phyloP scores from a whole-genome alignment of 1,284 basidiomycete species.

The Ustilago trichophora region DNA sequence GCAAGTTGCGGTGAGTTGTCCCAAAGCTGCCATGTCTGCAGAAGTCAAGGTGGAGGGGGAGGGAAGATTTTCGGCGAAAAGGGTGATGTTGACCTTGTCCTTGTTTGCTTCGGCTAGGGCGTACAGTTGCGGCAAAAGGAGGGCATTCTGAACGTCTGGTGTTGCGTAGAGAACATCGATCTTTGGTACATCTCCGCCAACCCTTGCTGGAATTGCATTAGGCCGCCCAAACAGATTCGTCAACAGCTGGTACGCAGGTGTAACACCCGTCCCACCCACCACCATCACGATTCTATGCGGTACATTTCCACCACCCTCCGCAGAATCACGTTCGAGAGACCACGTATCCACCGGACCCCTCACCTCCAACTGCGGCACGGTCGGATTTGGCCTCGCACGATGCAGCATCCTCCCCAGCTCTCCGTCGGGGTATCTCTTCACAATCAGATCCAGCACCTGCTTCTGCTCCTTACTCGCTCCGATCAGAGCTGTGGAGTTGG shows the following conservation, averaged over 20 bases:
- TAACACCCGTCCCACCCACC: slow-evolving; percentile 53
- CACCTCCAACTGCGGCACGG: slow-evolving; percentile 27
- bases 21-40: slow-evolving; percentile 1
- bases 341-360: slow-evolving; percentile 52
- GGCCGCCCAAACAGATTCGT: slow-evolving; percentile 34
- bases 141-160: slow-evolving; percentile 10
- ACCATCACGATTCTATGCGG: slow-evolving; percentile 39
- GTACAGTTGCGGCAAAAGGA: slow-evolving; percentile 42
- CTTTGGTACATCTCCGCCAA: slow-evolving; percentile 3
- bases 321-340: slow-evolving; percentile 24
- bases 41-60: slow-evolving; percentile 3
- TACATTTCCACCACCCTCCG: neutral
- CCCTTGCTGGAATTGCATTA: neutral
- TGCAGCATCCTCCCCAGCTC: slow-evolving; percentile 48
- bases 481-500: slow-evolving; percentile 3
- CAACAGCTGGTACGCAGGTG: slow-evolving; percentile 51
- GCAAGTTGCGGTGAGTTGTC: slow-evolving; percentile 5
- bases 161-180: slow-evolving; percentile 43
- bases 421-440: slow-evolving; percentile 53
- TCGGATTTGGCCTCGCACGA: slow-evolving; percentile 14
- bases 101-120: slow-evolving; percentile 8
- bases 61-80: slow-evolving; percentile 27
- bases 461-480: neutral
- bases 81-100: slow-evolving; percentile 18
- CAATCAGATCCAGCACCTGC: slow-evolving; percentile 30